Evolutionary conservation across 257 asterid genomes (phyloP), one percentile per base, ranked within the genome.

Genomic region (Craterostigma plantagineum): DNA sequence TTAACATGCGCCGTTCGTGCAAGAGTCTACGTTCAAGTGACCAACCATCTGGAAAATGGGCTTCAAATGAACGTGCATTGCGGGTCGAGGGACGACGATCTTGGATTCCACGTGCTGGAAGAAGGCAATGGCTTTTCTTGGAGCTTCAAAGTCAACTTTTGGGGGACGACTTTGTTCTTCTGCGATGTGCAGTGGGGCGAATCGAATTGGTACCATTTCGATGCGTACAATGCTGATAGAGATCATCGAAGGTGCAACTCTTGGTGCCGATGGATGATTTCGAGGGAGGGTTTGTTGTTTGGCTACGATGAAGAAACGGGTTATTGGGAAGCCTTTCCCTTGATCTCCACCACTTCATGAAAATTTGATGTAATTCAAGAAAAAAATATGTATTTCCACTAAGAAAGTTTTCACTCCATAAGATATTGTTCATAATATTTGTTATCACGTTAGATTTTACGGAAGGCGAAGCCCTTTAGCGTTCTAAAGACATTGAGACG

Each of bases 1-100:
- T 6, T 23, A 23, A 23, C 30, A 2, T 23, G 6, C 30, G 30
- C 6, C 6, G 30, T 23, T 7, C 40, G 7, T 35, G 40, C 40
- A n/a, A 35, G 40, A 35, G 40, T 35, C 40, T 35, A 35, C 40
- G 40, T 35, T 35, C 40, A 35, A 35, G 40, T 35, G 40, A 35
- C 7, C 12, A 35, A 35, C 40, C 12, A 35, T 4, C 40, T 35
- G 5, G 12, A 35, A 35, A 9, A 35, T 7, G 40, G 40, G 40
- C 40, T 35, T 1, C 40, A n/a, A n/a, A 35, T 35, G 12, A 35
- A 35, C 13, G 40, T 35, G 12, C 40, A 35, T 7, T 35, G 40
- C 40, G 12, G 13, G 4, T 35, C 40, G 40, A 35, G 40, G 40
- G 40, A 35, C 12, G 40, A 35, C 40, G 40, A 35, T n/a, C 40